Conservation (phyloP, 306 rosid genomes). For the Luffa aegyptiaca region DNA sequence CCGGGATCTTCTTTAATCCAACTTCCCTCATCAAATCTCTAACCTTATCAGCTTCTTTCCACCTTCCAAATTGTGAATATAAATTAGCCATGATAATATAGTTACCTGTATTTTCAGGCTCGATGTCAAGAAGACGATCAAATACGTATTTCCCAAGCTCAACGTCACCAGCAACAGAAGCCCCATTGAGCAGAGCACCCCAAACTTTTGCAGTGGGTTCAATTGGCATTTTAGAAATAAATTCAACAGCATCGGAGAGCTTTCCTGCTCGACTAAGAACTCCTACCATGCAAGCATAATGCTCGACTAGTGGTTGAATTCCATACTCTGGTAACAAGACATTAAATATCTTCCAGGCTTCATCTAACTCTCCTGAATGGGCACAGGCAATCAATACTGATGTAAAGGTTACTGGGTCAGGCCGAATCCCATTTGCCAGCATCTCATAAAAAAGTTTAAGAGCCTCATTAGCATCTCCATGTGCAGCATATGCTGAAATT, state of each 20-base stretch:
- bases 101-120: slow-evolving; percentile 76
- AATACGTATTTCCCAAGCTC: slow-evolving; percentile 57
- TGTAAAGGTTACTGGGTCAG: slow-evolving; percentile 65
- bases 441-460: slow-evolving; percentile 49
- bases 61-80: slow-evolving; percentile 63
- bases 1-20: slow-evolving; percentile 60
- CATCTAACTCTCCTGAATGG: slow-evolving; percentile 62
- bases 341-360: slow-evolving; percentile 71
- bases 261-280: slow-evolving; percentile 77
- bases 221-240: slow-evolving; percentile 58
- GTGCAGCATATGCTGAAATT: slow-evolving; percentile 70
- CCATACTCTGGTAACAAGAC: slow-evolving; percentile 35
- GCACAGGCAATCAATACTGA: slow-evolving; percentile 63
- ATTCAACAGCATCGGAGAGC: slow-evolving; percentile 54
- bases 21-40: slow-evolving; percentile 49
- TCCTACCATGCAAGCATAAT: slow-evolving; percentile 81
- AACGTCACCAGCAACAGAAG: slow-evolving; percentile 62
- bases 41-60: slow-evolving; percentile 65
- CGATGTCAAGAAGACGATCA: slow-evolving; percentile 51
- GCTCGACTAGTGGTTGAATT: slow-evolving; percentile 62
- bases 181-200: slow-evolving; percentile 82
- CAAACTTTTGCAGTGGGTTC: slow-evolving; percentile 77
- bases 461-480: slow-evolving; percentile 54
- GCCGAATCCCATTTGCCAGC: slow-evolving; percentile 51
- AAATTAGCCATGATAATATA: slow-evolving; percentile 79